These are phyloP conservation scores for Antarctomyces pellizariae DNA, from an alignment of 495 filamentous ascomycete genomes.

Conservation along the genomic window DNA sequence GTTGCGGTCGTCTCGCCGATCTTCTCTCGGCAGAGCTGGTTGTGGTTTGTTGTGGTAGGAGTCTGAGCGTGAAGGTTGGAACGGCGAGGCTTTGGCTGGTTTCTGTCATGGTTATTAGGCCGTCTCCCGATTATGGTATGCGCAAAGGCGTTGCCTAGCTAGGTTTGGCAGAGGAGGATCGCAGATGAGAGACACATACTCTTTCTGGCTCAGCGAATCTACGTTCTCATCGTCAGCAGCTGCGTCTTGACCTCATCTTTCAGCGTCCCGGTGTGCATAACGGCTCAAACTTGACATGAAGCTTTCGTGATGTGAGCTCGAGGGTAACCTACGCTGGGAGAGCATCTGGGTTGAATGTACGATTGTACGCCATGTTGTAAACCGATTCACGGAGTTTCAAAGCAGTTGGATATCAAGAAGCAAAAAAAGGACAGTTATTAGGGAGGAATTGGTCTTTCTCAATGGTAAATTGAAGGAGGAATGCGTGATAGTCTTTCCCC, in stretches of 20 bases:
- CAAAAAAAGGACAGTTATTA: conserved; percentile 1
- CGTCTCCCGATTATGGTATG: background rate
- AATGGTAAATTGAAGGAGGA: too few species aligned
- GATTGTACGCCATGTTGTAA: conserved; percentile 73
- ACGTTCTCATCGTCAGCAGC: conserved; percentile 4
- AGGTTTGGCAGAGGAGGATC: conserved; percentile 7
- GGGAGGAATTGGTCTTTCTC: too few species aligned
- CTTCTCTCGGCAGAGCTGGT: conserved; percentile 10
- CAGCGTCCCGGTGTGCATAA: conserved; percentile 1
- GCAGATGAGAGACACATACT: conserved; percentile 22
- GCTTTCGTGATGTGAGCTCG: too few species aligned
- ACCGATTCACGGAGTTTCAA: background rate
- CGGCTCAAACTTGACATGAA: too few species aligned
- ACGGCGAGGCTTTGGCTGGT: conserved; percentile 6
- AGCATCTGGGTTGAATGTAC: conserved; percentile 83
- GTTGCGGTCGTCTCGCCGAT: conserved; percentile 1
- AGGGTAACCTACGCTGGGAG: conserved; percentile 63
- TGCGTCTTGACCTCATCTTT: background rate
- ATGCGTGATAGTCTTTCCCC: too few species aligned
- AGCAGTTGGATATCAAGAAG: background rate
- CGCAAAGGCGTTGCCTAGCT: too few species aligned
- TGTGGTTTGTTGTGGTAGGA: conserved; percentile 13
- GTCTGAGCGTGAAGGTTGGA: conserved; percentile 9
- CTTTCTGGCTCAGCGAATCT: conserved; percentile 91
- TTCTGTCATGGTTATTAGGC: conserved; percentile 4